These are phyloP conservation scores for Warburgia ugandensis DNA, from an alignment of 164 flowering plant species.

Conservation along the genomic window DNA sequence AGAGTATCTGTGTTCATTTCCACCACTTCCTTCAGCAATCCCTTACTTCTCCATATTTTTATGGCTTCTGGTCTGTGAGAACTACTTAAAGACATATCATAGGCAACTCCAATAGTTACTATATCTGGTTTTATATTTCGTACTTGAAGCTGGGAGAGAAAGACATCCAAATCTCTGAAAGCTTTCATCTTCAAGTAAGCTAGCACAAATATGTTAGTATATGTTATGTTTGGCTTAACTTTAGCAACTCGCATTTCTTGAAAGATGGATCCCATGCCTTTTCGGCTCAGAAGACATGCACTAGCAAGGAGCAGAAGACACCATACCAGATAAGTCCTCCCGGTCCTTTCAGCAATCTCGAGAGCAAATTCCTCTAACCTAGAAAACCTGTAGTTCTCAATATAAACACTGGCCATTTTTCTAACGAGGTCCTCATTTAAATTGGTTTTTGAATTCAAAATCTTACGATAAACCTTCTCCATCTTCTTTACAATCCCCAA, in stretches of 20 bases:
- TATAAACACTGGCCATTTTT: constrained; percentile 42
- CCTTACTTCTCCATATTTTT: constrained; percentile 34
- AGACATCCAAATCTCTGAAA: constrained; percentile 24
- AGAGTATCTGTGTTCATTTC: constrained; percentile 57
- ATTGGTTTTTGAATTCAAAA: constrained; percentile 19
- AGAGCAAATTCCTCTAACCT: constrained; percentile 45
- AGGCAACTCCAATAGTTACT: constrained; percentile 43
- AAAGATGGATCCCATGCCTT: constrained; percentile 40
- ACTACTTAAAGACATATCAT: constrained; percentile 32
- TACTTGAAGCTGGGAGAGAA: constrained; percentile 23
- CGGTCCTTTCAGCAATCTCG: constrained; percentile 25
- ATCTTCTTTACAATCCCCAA: constrained; percentile 42
- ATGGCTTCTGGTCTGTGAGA: constrained; percentile 26
- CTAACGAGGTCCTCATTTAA: constrained; percentile 36
- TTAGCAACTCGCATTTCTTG: constrained; percentile 35
- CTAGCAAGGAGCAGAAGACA: constrained; percentile 54
- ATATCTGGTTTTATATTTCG: constrained; percentile 43
- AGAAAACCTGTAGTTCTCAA: constrained; percentile 46
- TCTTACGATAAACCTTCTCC: constrained; percentile 36
- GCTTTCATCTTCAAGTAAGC: constrained; percentile 54
- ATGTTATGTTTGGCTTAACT: constrained; percentile 30
- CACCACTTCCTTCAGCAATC: constrained; percentile 29
- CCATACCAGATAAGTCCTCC: constrained; percentile 40
- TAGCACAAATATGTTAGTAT: constrained; percentile 36
- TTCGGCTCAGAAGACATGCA: constrained; percentile 47